Percentiles rank a stretch among this genome's conserved stretches.
Conservation (phyloP, 768 basidiomycete species). For the Lactifluus piperatus region DNA sequence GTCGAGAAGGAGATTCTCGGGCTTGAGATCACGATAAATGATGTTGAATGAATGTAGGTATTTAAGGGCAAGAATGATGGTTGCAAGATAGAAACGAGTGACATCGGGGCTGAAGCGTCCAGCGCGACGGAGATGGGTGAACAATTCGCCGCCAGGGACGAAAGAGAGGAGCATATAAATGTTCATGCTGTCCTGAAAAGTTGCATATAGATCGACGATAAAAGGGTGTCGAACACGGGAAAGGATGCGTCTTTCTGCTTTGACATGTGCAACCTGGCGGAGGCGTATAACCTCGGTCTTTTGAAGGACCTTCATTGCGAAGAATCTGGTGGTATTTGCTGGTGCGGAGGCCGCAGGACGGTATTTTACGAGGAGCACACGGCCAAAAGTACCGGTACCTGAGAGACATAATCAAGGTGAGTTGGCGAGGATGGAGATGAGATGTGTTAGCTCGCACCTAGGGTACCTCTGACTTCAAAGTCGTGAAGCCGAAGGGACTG, state of each 20-base stretch:
- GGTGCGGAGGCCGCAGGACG: conserved; percentile 37
- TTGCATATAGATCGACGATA: conserved; percentile 91
- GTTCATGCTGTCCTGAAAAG: conserved; percentile 93
- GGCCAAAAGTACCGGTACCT: conserved; percentile 96
- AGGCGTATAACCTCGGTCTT: conserved; percentile 82
- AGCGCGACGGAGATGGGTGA: conserved; percentile 91
- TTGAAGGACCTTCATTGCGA: conserved; percentile 83
- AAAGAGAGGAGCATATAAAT: conserved; percentile 98
- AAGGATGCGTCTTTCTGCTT: conserved; percentile 90
- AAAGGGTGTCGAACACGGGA: conserved; percentile 90
- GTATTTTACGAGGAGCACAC: conserved; percentile 84
- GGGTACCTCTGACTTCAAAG: conserved; percentile 72
- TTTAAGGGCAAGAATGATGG: conserved; percentile 89
- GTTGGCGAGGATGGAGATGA: neutral
- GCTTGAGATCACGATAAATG: conserved; percentile 97
- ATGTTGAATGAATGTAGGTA: conserved; percentile 95
- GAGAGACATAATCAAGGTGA: neutral
- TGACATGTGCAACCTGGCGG: conserved; percentile 96
- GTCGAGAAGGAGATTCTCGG: conserved; percentile 96
- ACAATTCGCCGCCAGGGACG: conserved; percentile 94
- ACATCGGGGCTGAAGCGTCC: conserved; percentile 95
- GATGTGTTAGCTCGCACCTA: conserved; percentile 43
- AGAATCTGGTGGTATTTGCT: conserved; percentile 48
- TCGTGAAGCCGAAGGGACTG: conserved; percentile 58
- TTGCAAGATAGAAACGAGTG: conserved; percentile 95